Evolutionary conservation across 768 basidiomycete genomes (phyloP), one percentile per base, ranked within the genome.

Genomic region (Termitomyces sp.): DNA sequence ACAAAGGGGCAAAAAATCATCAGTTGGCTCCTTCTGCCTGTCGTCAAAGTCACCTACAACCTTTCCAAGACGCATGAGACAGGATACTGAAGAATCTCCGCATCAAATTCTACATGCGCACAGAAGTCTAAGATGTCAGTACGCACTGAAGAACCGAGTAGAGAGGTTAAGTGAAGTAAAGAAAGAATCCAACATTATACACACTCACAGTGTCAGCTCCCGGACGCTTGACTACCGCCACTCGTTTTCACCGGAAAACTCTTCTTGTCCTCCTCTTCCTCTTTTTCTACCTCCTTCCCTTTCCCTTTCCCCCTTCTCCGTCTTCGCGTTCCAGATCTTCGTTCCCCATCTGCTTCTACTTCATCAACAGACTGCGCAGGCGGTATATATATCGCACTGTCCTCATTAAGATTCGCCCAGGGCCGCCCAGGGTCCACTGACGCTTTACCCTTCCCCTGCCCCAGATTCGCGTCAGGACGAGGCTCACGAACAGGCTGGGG

Each of bases 351-450:
- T 21, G 33, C 48, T n/a, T 37, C 47, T 17, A 21, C 55, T 38
- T 56, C 59, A 41, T 53, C 60, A 17, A 50, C 48, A 23, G 54
- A 54, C 21, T 44, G 59, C 38, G 50, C 46, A 42, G 67, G 64
- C 2, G 75, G 73, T 6, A 76, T 59, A 63, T 82, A 84, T 2
- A 51, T 60, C 41, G 71, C 62, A 11, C 67, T 63, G 14, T 62
- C 70, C 46, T 64, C 68, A 1, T 40, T 44, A 30, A 53, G 33
- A 44, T 53, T 53, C 11, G 42, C 52, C 52, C 52, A 53, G 14
- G 42, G 52, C 41, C 52, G 41, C 17, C 1, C 17, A 17, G 52
- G 52, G 35, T 53, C 52, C 31, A 53, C 67, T 62, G 38, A 76
- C 41, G 61, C 81, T 82, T 57, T 66, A 68, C 78, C 61, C 37